Conservation (phyloP, 176 grass and related monocot genomes). For the Rhynchospora breviuscula region DNA sequence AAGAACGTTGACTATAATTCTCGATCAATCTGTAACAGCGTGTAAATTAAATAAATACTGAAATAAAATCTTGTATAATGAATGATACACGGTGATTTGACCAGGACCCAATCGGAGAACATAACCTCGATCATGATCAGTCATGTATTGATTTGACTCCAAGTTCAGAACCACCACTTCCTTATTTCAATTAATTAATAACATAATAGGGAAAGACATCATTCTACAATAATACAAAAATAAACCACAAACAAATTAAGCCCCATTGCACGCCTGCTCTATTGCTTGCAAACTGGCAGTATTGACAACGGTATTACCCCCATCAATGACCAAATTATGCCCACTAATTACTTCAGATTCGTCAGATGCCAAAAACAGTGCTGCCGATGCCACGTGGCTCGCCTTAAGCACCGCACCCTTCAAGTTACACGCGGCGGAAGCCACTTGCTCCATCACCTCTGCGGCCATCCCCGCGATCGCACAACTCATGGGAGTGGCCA, state of each 20-base stretch:
- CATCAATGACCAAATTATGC: constrained; percentile 74
- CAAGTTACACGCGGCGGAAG: constrained; percentile 24
- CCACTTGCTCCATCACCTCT: constrained; percentile 36
- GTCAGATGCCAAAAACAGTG: constrained; percentile 68
- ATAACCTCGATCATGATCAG: background rate
- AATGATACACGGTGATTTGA: background rate
- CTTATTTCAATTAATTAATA: background rate
- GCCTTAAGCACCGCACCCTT: constrained; percentile 48
- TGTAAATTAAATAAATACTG: background rate
- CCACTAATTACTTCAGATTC: constrained; percentile 59
- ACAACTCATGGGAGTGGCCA: constrained; percentile 57
- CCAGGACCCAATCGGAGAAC: background rate
- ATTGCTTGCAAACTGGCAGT: constrained; percentile 14
- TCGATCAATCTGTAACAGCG: background rate
- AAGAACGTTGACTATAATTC: too few relatives aligned
- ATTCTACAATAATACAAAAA: background rate
- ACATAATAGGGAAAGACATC: background rate
- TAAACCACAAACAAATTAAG: background rate
- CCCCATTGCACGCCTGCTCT: background rate
- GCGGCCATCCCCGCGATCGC: constrained; percentile 5
- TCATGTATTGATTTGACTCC: background rate
- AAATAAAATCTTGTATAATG: background rate
- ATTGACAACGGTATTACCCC: constrained; percentile 52
- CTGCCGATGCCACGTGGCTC: constrained; percentile 43
- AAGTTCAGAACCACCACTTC: background rate